These are phyloP conservation scores for Sanghuangporus weigelae DNA, from an alignment of 1,284 basidiomycete species.

Conservation along the genomic window DNA sequence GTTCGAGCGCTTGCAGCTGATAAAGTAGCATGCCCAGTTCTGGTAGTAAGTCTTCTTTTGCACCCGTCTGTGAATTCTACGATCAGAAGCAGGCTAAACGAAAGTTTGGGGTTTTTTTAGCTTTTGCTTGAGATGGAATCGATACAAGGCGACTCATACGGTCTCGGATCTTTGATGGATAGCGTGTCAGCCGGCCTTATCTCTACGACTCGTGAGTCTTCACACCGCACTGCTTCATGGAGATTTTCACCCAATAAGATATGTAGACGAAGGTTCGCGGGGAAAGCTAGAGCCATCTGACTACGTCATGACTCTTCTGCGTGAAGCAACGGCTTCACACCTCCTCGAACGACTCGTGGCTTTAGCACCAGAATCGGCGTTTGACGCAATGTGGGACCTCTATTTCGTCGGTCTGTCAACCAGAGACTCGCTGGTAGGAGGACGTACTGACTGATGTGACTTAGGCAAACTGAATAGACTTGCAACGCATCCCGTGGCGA, in stretches of 20 bases:
- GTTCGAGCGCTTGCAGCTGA: constrained; percentile 77
- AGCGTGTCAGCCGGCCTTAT: constrained; percentile 77
- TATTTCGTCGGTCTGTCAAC: constrained; percentile 54
- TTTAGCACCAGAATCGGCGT: constrained; percentile 56
- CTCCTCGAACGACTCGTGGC: constrained; percentile 75
- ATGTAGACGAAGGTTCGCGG: constrained; percentile 33
- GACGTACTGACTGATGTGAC: neutral
- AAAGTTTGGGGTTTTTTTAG: constrained; percentile 33
- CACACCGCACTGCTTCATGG: neutral
- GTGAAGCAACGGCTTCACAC: constrained; percentile 84
- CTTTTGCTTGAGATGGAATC: constrained; percentile 78
- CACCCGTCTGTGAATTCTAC: neutral
- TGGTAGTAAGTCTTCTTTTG: constrained; percentile 53
- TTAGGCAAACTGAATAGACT: constrained; percentile 60
- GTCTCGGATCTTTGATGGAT: constrained; percentile 75
- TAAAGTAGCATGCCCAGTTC: constrained; percentile 74
- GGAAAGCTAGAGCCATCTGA: constrained; percentile 51
- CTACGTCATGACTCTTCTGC: constrained; percentile 72
- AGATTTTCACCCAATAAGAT: constrained; percentile 1
- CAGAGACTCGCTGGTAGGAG: neutral
- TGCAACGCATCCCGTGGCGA: constrained; percentile 82
- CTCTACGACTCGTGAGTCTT: constrained; percentile 51
- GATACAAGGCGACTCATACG: constrained; percentile 52
- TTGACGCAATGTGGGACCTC: constrained; percentile 64
- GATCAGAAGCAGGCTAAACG: neutral